Evolutionary conservation across 441 rosid genomes (phyloP).

Genomic region (Populus hybrid): DNA sequence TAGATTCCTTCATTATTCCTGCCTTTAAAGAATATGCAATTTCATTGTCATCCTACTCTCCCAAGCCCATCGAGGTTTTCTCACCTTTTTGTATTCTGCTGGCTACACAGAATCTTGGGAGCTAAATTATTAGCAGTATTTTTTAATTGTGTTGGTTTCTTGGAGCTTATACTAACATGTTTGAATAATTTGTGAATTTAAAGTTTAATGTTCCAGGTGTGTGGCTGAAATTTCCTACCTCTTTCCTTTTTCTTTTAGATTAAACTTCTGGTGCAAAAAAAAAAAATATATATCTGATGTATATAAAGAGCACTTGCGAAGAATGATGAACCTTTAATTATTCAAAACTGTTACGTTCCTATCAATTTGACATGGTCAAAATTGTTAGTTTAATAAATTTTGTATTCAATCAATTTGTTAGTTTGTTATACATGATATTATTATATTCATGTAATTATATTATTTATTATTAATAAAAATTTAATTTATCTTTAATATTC

Average conservation of each 20-base stretch:
- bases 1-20: background rate
- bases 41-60: background rate
- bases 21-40: conserved; percentile 6
- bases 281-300: background rate
- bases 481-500: too few species aligned
- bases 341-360: background rate
- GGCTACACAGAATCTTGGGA: background rate
- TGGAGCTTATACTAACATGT: background rate
- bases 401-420: too few species aligned
- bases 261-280: background rate
- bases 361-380: too few species aligned
- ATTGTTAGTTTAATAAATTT: too few species aligned
- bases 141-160: conserved; percentile 1
- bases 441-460: too few species aligned
- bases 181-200: background rate
- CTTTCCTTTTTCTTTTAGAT: background rate
- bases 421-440: too few species aligned
- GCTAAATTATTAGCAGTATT: background rate
- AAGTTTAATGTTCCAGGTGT: background rate
- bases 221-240: background rate
- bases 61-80: background rate
- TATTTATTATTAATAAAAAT: too few species aligned
- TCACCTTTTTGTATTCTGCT: background rate
- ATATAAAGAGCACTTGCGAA: background rate
- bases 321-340: background rate